These are phyloP conservation scores for Picea glauca DNA, from an alignment of 75 land plant species.

Conservation along the genomic window DNA sequence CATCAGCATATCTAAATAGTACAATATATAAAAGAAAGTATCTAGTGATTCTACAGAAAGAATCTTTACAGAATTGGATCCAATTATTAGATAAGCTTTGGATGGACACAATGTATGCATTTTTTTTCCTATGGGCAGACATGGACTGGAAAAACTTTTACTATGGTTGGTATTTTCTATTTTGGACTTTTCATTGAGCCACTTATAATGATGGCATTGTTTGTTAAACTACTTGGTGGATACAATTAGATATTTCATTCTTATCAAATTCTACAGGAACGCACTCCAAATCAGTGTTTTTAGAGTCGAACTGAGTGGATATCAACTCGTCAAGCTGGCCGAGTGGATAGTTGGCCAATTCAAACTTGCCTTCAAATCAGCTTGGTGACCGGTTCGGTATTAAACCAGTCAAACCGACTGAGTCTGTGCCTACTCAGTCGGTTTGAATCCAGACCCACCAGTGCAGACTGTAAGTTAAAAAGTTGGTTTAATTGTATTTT, in stretches of 20 bases:
- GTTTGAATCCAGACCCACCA: too few relatives aligned
- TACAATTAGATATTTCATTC: not conserved
- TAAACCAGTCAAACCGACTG: too few relatives aligned
- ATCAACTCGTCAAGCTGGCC: too few relatives aligned
- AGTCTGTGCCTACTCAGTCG: too few relatives aligned
- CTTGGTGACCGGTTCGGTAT: too few relatives aligned
- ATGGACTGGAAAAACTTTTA: conserved; percentile 83
- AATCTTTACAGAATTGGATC: conserved; percentile 76
- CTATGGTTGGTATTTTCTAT: conserved; percentile 50
- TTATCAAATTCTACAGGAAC: conserved; percentile 46
- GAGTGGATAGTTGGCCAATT: too few relatives aligned
- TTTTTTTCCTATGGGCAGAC: conserved; percentile 88
- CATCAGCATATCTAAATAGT: not conserved
- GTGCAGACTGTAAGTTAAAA: too few relatives aligned
- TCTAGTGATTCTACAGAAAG: conserved; percentile 49
- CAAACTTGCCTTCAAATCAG: too few relatives aligned
- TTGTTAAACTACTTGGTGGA: not conserved
- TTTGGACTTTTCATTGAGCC: not conserved
- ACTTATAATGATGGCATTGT: not conserved
- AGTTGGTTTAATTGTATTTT: too few relatives aligned
- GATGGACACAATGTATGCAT: conserved; percentile 87
- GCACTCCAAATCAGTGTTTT: too few relatives aligned
- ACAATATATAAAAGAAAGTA: not conserved
- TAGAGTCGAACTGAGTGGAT: too few relatives aligned
- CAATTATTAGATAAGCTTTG: conserved; percentile 64